Evolutionary conservation across 768 basidiomycete species (phyloP).

Genomic region (Serendipita vermifera): DNA sequence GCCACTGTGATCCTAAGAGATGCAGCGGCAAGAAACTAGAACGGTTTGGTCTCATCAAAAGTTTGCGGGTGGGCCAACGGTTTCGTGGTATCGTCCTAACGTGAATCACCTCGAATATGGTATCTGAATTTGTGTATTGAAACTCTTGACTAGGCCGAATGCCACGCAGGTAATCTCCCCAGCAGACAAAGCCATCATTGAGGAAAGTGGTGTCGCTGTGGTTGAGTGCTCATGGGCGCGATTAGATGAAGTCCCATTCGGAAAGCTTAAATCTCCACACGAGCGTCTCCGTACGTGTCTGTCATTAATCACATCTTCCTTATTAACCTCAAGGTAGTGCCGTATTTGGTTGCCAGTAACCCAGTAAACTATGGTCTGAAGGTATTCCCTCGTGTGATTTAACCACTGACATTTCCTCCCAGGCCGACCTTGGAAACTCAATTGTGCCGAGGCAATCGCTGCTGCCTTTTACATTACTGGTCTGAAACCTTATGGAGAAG

Average conservation of each 20-base stretch:
- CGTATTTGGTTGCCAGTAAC: conserved; percentile 89
- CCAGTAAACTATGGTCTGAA: conserved; percentile 90
- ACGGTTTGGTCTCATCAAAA: conserved; percentile 69
- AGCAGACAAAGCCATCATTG: conserved; percentile 68
- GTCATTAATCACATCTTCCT: background rate
- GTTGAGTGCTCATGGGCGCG: conserved; percentile 99
- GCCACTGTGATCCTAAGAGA: conserved; percentile 86
- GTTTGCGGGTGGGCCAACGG: conserved; percentile 68
- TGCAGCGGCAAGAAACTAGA: conserved; percentile 86
- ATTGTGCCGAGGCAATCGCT: conserved; percentile 89
- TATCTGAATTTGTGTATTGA: conserved; percentile 8
- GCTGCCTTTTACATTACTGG: conserved; percentile 93
- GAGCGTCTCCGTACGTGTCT: conserved; percentile 67
- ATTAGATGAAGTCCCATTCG: conserved; percentile 86
- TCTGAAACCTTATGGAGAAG: conserved; percentile 67
- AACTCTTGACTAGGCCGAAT: conserved; percentile 48
- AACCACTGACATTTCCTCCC: background rate
- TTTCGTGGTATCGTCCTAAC: conserved; percentile 91
- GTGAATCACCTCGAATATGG: conserved; percentile 28
- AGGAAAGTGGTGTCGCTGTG: conserved; percentile 72
- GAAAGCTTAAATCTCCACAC: conserved; percentile 84
- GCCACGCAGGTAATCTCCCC: conserved; percentile 68
- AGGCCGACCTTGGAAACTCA: conserved; percentile 67
- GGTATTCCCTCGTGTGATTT: background rate
- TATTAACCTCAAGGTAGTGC: conserved; percentile 41